These are phyloP conservation scores for Fonsecaea pugnacius DNA, from an alignment of 2,329 filamentous ascomycete species.

Conservation along the genomic window DNA sequence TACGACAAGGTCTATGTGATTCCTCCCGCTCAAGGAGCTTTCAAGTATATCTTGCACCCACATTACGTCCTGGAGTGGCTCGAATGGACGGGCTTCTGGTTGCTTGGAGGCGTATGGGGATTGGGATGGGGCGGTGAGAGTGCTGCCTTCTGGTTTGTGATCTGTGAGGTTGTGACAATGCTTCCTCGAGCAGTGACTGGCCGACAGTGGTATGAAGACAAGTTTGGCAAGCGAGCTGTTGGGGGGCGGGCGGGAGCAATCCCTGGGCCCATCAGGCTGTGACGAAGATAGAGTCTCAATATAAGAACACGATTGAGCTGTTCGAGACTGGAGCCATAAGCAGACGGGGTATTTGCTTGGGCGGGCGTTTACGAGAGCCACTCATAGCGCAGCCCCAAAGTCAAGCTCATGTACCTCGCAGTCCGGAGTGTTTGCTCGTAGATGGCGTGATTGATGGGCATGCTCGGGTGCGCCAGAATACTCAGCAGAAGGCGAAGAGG, in stretches of 20 bases:
- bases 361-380: not conserved
- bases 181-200: constrained; percentile 81
- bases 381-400: too few relatives aligned
- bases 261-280: constrained; percentile 45
- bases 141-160: constrained; percentile 78
- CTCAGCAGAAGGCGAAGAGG: not conserved
- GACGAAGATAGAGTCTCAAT: not conserved
- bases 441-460: constrained; percentile 1
- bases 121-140: constrained; percentile 61
- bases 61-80: constrained; percentile 98
- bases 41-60: constrained; percentile 80
- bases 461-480: not conserved
- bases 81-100: constrained; percentile 89
- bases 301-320: too few relatives aligned
- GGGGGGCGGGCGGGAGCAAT: constrained; percentile 74
- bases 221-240: constrained; percentile 83
- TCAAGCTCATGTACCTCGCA: not conserved
- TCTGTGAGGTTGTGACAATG: constrained; percentile 92
- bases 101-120: constrained; percentile 53
- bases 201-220: constrained; percentile 81
- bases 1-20: constrained; percentile 86
- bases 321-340: not conserved
- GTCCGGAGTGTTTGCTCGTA: not conserved
- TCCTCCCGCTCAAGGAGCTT: constrained; percentile 73
- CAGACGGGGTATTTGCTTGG: not conserved